Base-by-base conservation (phyloP, 2,329 filamentous ascomycete genomes). In the Phoma sp. region DNA sequence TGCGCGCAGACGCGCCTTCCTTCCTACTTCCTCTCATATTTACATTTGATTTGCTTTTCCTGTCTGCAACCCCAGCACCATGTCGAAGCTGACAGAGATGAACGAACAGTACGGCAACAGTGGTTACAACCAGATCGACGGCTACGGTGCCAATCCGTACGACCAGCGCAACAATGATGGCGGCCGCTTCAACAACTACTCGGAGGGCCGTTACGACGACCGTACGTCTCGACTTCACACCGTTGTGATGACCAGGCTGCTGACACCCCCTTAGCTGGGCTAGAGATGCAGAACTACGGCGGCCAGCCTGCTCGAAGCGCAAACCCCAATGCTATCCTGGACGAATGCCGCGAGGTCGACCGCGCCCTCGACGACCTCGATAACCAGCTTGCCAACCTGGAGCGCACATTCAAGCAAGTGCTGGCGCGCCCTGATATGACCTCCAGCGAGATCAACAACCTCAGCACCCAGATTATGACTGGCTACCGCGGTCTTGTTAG, bases 281-380 rank as follows among this genome's bases (percentile, higher is more conserved):
- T 91, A 64, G 89, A 93, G 77, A 89, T 92, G 87, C 83, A 84
- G 41, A 82, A 88, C 10, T 82, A 90, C 59, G 43, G 46, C 57
- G 45, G 37, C 37, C 58, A 64, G 39, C 47, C 48, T 35, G 51
- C 63, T 14, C 64, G 57, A 53, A 65, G 62, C 60, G 67, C 66
- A 38, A 67, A 92, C 73, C 86, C 89, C 38, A 92, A 91, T 71
- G 85, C 85, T 52, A 89, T 96, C 63, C 83, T 97, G 56, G 91
- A 96, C 78, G 89, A 95, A 74, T 95, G 91, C 78, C 85, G 86
- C 55, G 86, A 90, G 40, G 89, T 97, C 72, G 89, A 92, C 73
- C 81, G 84, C 55, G 89, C 87, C 37, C 89, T 97, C 68, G 84
- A 89, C 59, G 81, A 86, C 54, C 85, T 97, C 68, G 86, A 92